Evolutionary conservation across 2,329 filamentous ascomycete species (phyloP).

Genomic region (Rhinocladiella similis): DNA sequence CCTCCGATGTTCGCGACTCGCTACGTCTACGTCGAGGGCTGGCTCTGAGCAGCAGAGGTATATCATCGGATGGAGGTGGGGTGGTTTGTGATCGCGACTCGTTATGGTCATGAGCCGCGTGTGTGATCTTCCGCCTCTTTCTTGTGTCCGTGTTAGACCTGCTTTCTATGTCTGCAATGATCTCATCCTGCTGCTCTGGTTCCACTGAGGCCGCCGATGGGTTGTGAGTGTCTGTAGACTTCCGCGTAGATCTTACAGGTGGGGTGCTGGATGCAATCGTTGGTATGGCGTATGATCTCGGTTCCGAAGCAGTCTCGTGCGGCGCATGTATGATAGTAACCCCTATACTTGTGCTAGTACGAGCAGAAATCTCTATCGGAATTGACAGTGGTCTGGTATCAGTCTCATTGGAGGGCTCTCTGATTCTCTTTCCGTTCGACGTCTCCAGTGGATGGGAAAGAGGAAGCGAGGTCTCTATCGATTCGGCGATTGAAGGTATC

Average conservation of each 20-base stretch:
- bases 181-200: constrained; percentile 7
- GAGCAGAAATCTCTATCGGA: constrained; percentile 11
- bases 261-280: constrained; percentile 9
- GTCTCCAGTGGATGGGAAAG: constrained; percentile 10
- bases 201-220: constrained; percentile 9
- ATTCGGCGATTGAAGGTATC: constrained; percentile 6
- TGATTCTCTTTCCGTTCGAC: background rate
- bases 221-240: constrained; percentile 10
- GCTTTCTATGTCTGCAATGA: background rate
- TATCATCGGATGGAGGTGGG: constrained; percentile 6
- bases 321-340: constrained; percentile 12
- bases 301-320: background rate
- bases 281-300: constrained; percentile 11
- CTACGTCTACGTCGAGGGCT: constrained; percentile 17
- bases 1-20: constrained; percentile 24
- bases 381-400: background rate
- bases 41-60: constrained; percentile 9
- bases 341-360: constrained; percentile 4
- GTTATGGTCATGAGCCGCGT: constrained; percentile 1
- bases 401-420: background rate
- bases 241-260: constrained; percentile 3
- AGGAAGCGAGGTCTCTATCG: constrained; percentile 8
- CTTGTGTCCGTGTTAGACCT: constrained; percentile 6
- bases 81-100: constrained; percentile 10
- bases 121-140: constrained; percentile 23